Percentiles rank a stretch among this genome's conserved stretches.
These are phyloP conservation scores for Solanum paucissectum DNA, from an alignment of 257 asterid species.

Conservation along the genomic window DNA sequence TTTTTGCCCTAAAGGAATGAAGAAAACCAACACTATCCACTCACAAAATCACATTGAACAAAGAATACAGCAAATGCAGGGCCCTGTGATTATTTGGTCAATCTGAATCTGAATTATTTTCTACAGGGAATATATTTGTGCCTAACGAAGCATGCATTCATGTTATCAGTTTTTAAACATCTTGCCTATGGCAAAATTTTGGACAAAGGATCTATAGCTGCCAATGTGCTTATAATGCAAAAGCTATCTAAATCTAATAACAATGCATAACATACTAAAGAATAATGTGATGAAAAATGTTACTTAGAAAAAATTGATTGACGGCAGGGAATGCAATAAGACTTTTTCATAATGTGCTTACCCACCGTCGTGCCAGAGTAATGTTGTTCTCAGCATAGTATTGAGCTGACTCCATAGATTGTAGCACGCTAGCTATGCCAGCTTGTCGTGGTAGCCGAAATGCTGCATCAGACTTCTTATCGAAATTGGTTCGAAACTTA, in stretches of 20 bases:
- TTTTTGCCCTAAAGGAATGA: background rate
- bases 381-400: slow-evolving; percentile 69
- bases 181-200: background rate
- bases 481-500: slow-evolving; percentile 33
- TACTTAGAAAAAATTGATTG: background rate
- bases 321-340: slow-evolving; percentile 2
- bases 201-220: background rate
- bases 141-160: background rate
- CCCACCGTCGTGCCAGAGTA: slow-evolving; percentile 92
- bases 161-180: background rate
- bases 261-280: background rate
- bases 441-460: slow-evolving; percentile 39
- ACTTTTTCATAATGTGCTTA: slow-evolving; percentile 49
- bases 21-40: background rate
- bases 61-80: background rate
- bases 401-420: slow-evolving; percentile 89
- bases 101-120: background rate
- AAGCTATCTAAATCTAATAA: background rate
- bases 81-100: background rate
- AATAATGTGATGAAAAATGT: background rate
- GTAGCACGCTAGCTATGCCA: slow-evolving; percentile 49
- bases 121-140: background rate
- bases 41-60: background rate
- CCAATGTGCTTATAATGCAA: background rate
- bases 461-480: slow-evolving; percentile 61